These are phyloP conservation scores for Macrophomina phaseolina DNA, from an alignment of 2,329 filamentous ascomycete genomes.

Conservation along the genomic window DNA sequence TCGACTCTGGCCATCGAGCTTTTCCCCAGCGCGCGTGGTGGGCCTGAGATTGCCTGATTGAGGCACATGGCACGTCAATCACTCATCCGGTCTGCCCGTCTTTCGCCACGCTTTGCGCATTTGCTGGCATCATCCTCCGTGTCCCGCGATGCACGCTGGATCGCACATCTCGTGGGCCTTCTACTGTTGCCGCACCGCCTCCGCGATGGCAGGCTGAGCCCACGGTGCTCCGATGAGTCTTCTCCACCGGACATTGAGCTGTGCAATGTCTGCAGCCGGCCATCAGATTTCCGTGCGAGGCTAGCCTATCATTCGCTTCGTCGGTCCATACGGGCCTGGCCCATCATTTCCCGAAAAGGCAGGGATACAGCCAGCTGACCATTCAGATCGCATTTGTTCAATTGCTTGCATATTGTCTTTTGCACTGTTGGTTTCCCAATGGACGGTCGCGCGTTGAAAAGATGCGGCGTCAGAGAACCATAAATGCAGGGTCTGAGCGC, in stretches of 20 bases:
- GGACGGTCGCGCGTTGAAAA: too few species aligned
- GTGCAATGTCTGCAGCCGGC: constrained; percentile 6
- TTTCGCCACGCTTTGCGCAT: background rate
- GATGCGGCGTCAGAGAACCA: background rate
- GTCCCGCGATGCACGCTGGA: background rate
- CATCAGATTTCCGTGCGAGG: constrained; percentile 20
- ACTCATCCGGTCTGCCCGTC: background rate
- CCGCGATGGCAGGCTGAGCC: too few species aligned
- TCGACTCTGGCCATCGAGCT: background rate
- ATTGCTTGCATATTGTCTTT: background rate
- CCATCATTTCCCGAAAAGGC: background rate
- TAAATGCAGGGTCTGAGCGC: background rate
- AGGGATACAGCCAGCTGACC: background rate
- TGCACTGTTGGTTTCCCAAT: background rate
- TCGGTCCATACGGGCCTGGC: constrained; percentile 8
- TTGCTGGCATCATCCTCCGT: background rate
- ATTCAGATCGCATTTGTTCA: background rate
- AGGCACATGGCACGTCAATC: background rate
- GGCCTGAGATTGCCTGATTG: constrained; percentile 8
- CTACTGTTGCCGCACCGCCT: background rate
- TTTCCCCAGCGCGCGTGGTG: background rate
- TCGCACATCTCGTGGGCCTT: background rate
- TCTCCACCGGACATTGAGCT: background rate
- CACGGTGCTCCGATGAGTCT: background rate
- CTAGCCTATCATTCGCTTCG: constrained; percentile 19